Evolutionary conservation across 164 flowering plant genomes (phyloP).

Genomic region (Umbilicus rupestris): DNA sequence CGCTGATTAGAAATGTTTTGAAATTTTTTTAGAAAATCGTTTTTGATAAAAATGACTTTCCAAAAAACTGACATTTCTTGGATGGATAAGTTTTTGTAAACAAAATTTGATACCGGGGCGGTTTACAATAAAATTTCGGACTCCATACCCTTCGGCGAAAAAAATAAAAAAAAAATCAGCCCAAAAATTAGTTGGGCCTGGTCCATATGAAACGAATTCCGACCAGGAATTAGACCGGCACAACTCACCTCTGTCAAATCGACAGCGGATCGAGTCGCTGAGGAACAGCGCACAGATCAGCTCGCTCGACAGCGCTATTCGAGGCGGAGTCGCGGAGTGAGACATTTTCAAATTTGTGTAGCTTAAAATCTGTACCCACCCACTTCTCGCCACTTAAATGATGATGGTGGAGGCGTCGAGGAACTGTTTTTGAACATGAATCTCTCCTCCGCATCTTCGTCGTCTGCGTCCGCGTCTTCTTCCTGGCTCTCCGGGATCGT

Average conservation of each 20-base stretch:
- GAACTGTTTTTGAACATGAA: constrained; percentile 18
- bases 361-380: background rate
- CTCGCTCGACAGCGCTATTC: background rate
- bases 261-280: constrained; percentile 1
- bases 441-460: constrained; percentile 13
- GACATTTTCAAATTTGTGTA: background rate
- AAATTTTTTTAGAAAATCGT: no score
- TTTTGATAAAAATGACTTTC: no score
- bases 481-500: constrained; percentile 84
- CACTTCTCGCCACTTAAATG: background rate
- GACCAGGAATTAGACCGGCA: background rate
- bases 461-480: constrained; percentile 17
- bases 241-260: background rate
- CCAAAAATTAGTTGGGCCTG: no score
- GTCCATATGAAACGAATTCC: no score
- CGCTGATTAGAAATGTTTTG: no score
- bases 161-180: no score
- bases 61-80: no score
- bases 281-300: background rate
- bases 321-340: background rate
- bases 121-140: no score
- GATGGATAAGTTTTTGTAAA: no score
- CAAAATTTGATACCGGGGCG: no score
- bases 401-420: background rate
- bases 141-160: no score